Base-by-base conservation (phyloP, 768 basidiomycete genomes). In the Podaxis rugospora region DNA sequence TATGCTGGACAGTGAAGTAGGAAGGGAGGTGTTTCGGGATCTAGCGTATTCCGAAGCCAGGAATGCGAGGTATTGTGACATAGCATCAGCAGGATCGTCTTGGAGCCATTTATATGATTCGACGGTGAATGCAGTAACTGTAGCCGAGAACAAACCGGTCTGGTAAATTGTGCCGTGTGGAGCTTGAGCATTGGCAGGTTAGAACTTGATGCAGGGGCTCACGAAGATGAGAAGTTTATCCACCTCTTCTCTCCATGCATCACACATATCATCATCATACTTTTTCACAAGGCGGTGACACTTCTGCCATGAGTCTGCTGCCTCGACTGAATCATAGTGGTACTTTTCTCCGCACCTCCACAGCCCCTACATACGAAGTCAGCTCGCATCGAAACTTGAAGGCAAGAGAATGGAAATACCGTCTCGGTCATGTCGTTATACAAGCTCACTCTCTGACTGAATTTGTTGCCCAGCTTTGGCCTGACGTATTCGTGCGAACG, bases 131-230 rank as follows among this genome's bases (percentile, higher is more conserved):
- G 77, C 69, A 2, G 73, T 74, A 13, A 76, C 68, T 1, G 72
- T 73, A 3, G 76, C 72, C 23, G 76, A 76, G 64, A 79, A 79
- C 10, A 79, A 67, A 70, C 78, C 78, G 36, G 75, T 72, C 77
- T 78, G 28, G 39, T 13, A 13, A 16, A 28, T 44, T 4, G 42
- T 16, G 7, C 5, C 42, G 18, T 9, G 42, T 18, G 7, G n/a
- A 16, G 42, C 5, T 18, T 44, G 6, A 44, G 42, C 14, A n/a
- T 7, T 6, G 42, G 28, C 36, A 47, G 16, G 10, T 46, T 42
- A 42, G 47, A 56, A 9, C 32, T 32, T 32, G 32, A 9, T 21
- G 6, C 4, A 25, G 13, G 2, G 28, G 62, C 70, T 60, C 49
- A 76, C 74, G 55, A 76, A 76, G 25, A 74, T 69, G 21, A 72